Conservation (phyloP, 352 stramenopile species). For the Globisporangium irregulare region DNA sequence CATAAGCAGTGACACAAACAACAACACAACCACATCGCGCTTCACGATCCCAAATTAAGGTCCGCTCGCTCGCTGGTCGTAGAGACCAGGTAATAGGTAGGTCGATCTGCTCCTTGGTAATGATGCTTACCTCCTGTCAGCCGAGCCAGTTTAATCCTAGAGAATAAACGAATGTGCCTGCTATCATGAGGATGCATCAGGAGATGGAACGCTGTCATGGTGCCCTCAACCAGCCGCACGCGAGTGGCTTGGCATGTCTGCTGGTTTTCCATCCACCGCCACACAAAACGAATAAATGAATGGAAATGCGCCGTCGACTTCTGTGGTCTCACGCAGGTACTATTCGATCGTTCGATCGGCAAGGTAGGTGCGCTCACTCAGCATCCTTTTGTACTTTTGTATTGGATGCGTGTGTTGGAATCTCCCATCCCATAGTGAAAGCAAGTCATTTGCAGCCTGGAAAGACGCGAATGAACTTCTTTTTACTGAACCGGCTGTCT, state of each 20-base stretch:
- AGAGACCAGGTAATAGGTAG: neutral
- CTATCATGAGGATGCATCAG: neutral
- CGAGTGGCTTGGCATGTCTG: neutral
- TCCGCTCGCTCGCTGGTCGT: neutral
- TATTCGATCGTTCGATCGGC: neutral
- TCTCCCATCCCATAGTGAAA: neutral
- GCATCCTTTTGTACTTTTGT: neutral
- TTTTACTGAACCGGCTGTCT: neutral
- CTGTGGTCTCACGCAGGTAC: neutral
- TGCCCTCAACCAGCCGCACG: neutral
- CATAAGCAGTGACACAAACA: neutral
- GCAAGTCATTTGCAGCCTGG: neutral
- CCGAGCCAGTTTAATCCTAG: neutral
- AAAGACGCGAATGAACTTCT: neutral
- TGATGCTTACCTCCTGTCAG: neutral
- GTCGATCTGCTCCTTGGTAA: too few relatives aligned
- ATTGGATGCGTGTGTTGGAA: neutral
- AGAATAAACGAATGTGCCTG: neutral
- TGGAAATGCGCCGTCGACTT: neutral
- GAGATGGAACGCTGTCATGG: neutral
- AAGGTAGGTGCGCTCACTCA: neutral
- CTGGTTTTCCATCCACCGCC: neutral
- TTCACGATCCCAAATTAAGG: neutral
- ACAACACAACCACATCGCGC: neutral
- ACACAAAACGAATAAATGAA: neutral